Evolutionary conservation across 2,329 filamentous ascomycete genomes (phyloP), one percentile per base, ranked within the genome.

Genomic region (Cladosporium oxysporum): DNA sequence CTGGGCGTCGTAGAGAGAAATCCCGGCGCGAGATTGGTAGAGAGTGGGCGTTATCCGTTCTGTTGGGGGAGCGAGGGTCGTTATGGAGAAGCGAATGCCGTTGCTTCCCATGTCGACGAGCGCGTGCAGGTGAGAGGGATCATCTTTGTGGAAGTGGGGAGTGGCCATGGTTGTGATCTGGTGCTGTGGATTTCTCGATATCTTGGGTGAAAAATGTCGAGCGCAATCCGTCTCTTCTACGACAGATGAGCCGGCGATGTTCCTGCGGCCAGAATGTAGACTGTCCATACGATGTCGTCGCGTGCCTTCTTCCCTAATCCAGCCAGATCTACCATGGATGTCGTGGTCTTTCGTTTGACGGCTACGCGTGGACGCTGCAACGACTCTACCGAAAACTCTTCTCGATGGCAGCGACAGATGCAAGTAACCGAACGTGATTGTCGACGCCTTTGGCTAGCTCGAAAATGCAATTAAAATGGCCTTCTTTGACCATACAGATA

Each of bases 51-150:
- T 84, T 28, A 93, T 87, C 28, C 93, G 90, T 28, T 90, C 84
- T 47, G 83, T 86, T 4, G 88, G 86, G 26, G 90, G 88, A 4
- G 88, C 85, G n/a, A 96, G 84, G 70, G 92, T 88, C 10, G 92
- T 91, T 73, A 97, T 92, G 53, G 92, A 94, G 82, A 96, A 96
- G 64, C 93, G 91, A 73, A 97, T 94, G 72, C 93, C 93, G 82
- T 97, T 97, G 82, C 92, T 92, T 66, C 74, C 74, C 74, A 76
- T 76, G 62, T 76, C 74, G 6, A 76, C 73, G 28, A 72, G 79
- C 76, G 69, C 74, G 35, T 68, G 70, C 8, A 74, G 68, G 55
- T 71, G 66, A 35, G 70, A 57, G 8, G 67, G 58, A 21, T 69
- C 65, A 44, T 58, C 21, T 44, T 29, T 44, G 29, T 37, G 21